phyloP scores from a whole-genome alignment of 768 basidiomycete species.

The Leccinellum luteum region DNA sequence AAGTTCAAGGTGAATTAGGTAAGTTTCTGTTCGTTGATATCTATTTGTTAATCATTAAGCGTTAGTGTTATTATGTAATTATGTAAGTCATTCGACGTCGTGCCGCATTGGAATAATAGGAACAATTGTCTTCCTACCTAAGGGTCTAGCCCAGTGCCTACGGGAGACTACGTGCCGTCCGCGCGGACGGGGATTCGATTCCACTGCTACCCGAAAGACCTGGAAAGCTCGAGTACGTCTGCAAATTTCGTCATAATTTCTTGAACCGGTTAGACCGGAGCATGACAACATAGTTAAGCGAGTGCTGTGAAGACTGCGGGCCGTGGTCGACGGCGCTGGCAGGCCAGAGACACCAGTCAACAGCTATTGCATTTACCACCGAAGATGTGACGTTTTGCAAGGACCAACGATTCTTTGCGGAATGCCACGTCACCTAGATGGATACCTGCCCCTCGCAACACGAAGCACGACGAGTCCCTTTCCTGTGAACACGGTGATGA shows the following conservation, averaged over 20 bases:
- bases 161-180: neutral
- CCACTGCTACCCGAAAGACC: neutral
- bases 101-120: neutral
- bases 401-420: neutral
- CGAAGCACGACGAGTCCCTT: neutral
- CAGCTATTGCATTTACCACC: neutral
- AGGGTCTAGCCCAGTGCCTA: too few species aligned
- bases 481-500: neutral
- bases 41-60: neutral
- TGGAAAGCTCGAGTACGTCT: too few species aligned
- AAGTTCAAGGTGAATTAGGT: neutral
- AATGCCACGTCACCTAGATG: neutral
- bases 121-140: too few species aligned
- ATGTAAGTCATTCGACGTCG: neutral
- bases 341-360: neutral
- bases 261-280: neutral
- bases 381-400: neutral
- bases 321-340: neutral
- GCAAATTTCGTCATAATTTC: neutral
- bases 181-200: neutral
- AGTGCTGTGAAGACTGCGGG: too few species aligned
- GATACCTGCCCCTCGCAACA: neutral
- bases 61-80: neutral
- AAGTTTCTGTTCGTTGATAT: neutral
- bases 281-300: neutral